Base-by-base conservation (phyloP, 2,329 filamentous ascomycete species). In the Elsinoe australis region DNA sequence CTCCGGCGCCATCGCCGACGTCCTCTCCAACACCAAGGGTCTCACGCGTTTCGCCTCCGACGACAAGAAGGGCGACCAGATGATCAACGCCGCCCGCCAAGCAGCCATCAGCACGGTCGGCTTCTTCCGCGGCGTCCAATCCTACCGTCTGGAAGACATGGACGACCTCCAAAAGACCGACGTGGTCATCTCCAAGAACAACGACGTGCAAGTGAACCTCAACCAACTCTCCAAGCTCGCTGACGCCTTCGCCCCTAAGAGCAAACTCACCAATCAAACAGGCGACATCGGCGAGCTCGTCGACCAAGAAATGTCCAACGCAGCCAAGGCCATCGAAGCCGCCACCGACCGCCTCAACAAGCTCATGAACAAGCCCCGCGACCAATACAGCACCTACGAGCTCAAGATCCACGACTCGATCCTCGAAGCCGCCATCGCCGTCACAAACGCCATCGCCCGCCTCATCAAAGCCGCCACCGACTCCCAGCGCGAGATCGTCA, bases 121-220 rank as follows among this genome's bases (percentile, higher is more conserved):
- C 61, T 96, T 96, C 74, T 95, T 98, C 81, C 85, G 90, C 41
- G 83, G 84, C 49, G 78, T 98, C 17, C 87, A 94, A 68, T 95
- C 89, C 56, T 95, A 95, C 75, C 82, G 92, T 8, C 75, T 98
- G 10, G 89, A 94, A 60, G 88, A 86, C 49, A 79, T 96, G 65
- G 89, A 95, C 56, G 80, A 87, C 10, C 75, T 94, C 54, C 86
- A 94, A 65, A 95, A 94, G 79, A 94, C 88, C 2, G 90, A 96
- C 54, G 87, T 96, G 26, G 90, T 98, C 49, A 94, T 98, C 70
- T 94, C 92, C 69, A 90, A 85, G 73, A 96, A 95, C 67, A 87
- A 94, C 55, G 92, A 98, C 55, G 89, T 96, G 7, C 87, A 95
- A 64, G 84, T 94, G 67, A 88, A 94, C 57, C 74, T 98, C 46